Conservation (phyloP, 352 stramenopile genomes). For the Globisporangium barbulae region DNA sequence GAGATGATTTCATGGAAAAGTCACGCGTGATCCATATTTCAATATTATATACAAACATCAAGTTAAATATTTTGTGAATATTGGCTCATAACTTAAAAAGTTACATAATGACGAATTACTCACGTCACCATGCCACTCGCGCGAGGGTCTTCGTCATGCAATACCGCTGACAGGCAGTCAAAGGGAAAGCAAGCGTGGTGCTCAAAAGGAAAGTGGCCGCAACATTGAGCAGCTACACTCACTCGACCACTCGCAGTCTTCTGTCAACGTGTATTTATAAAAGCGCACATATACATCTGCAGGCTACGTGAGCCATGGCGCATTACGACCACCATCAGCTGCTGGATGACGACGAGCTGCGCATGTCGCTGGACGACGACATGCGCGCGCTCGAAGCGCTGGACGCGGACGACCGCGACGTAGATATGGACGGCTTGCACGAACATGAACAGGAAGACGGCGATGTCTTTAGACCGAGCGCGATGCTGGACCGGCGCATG, state of each 20-base stretch:
- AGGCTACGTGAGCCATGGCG: background rate
- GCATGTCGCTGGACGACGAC: constrained; percentile 16
- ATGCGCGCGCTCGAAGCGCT: constrained; percentile 17
- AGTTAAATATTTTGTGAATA: background rate
- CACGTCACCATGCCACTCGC: background rate
- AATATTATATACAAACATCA: background rate
- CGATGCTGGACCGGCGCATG: constrained; percentile 48
- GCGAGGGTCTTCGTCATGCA: background rate
- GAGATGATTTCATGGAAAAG: background rate
- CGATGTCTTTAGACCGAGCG: constrained; percentile 61
- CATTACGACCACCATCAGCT: constrained; percentile 5
- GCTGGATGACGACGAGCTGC: constrained; percentile 16
- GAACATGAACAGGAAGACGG: constrained; percentile 1
- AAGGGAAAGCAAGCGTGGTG: background rate
- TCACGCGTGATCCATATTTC: background rate
- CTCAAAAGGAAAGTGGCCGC: background rate
- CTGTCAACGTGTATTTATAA: constrained; percentile 1
- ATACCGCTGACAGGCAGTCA: background rate
- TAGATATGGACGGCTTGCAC: constrained; percentile 10
- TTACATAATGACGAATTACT: background rate
- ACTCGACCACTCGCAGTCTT: background rate
- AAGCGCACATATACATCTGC: background rate
- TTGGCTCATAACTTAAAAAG: background rate
- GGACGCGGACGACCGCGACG: constrained; percentile 3
- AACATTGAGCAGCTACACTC: background rate